Conservation (phyloP, 2,329 filamentous ascomycete species). For the Pseudopyrenochaeta lycopersici region DNA sequence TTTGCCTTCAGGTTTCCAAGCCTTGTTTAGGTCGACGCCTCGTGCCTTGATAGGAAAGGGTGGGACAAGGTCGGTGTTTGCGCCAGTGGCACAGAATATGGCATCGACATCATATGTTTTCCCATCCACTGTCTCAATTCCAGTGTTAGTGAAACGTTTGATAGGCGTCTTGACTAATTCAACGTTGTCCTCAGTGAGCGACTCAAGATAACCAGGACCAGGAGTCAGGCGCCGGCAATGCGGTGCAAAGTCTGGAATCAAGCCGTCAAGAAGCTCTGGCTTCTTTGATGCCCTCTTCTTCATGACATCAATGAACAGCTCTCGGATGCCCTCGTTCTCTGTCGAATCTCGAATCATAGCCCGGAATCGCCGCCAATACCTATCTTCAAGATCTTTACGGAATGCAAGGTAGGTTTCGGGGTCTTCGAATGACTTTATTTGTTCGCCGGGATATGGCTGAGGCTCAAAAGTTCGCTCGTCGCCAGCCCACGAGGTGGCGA, state of each 20-base stretch:
- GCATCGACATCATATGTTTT: conserved; percentile 51
- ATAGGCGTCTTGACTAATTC: conserved; percentile 53
- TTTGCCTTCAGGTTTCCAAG: conserved; percentile 65
- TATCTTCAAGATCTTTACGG: conserved; percentile 56
- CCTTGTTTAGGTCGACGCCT: conserved; percentile 62
- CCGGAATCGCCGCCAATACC: conserved; percentile 66
- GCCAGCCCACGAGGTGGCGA: conserved; percentile 63
- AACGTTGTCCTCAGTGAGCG: conserved; percentile 52
- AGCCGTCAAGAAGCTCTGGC: conserved; percentile 51
- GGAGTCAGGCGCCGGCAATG: conserved; percentile 46
- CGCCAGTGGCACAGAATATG: conserved; percentile 72
- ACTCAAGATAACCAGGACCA: conserved; percentile 51
- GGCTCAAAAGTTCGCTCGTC: conserved; percentile 52
- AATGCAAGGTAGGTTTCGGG: conserved; percentile 66
- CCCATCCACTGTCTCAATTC: conserved; percentile 52
- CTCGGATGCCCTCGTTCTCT: conserved; percentile 42
- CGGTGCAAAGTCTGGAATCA: conserved; percentile 52
- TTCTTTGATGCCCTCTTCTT: conserved; percentile 52
- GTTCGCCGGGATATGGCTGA: conserved; percentile 59
- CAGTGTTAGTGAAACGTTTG: conserved; percentile 47
- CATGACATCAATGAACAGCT: conserved; percentile 45
- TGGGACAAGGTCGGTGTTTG: conserved; percentile 61
- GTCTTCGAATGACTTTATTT: conserved; percentile 66
- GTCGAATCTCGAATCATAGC: conserved; percentile 50
- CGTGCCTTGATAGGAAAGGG: conserved; percentile 68